Evolutionary conservation across 1,139 yeast genomes (phyloP), one percentile per base, ranked within the genome.

Genomic region (Kodamaea anthophila): DNA sequence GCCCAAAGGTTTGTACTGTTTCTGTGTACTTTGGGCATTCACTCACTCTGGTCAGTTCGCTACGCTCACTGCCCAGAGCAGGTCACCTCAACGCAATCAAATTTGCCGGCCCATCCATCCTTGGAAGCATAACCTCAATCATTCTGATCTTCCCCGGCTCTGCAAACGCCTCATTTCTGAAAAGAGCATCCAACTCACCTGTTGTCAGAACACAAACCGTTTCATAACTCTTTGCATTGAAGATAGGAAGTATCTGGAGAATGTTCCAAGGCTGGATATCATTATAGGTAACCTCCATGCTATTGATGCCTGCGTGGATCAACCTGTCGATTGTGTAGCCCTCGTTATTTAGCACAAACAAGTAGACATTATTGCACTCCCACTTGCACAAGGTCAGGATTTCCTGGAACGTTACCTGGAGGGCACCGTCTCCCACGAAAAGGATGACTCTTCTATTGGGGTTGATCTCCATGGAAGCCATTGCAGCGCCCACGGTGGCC

Each of bases 301-400:
- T 24, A 5, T 19, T 13, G 4, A n/a, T 15, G 7, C 15, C 13
- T 26, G 62, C 66, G 60, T 84, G 94, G 44, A 85, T 83, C 60
- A 85, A 71, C 59, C 88, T 75, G 64, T 85, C 94, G 55, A 85
- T 84, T 41, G 95, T 84, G 68, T 84, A 84, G 51, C 95, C 94
- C 43, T 75, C 80, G 58, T 85, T 85, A 68, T 85, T 85, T 53
- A 85, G 70, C 27, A 85, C 78, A 53, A 84, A 85, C 49, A 85
- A 59, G 63, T 84, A 84, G 41, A 94, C 91, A 41, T 77, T 79
- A 49, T 80, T 70, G 32, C 39, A 35, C 37, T 75, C 73, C 83
- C 86, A 80, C 61, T 84, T 76, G 53, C 81, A 67, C 78, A 82
- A 77, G 44, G 93, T 80, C 41, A 88, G 79, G 51, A 85, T 80